Base-by-base conservation (phyloP, 306 rosid species). In the Fragaria vesca region DNA sequence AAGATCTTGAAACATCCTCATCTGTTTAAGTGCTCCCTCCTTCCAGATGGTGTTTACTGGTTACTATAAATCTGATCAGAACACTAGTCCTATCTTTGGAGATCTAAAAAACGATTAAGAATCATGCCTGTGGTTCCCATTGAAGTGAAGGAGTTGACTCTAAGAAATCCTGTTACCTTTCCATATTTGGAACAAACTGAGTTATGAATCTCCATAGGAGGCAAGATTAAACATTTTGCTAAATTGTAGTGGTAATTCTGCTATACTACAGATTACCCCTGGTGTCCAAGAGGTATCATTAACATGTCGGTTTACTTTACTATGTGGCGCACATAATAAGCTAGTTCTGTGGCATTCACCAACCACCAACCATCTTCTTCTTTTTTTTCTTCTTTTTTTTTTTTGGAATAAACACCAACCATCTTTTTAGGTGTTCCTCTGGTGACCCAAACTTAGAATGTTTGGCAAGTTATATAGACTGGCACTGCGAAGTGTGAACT, bases 391-490 rank as follows among this genome's bases (percentile, higher is more conserved):
- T 36, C 24, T 1, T 1, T 7, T 38, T 4, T 38, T 3, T 38
- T 40, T 40, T 40, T 40, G 1, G 45, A 40, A 40, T 40, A 40
- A 5, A 2, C 61, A 32, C 72, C 16, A 28, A 57, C 42, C 42
- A 26, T 10, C 52, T 48, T 50, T 20, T n/a, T 55, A 10, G 36
- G 17, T 30, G n/a, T 21, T 24, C 79, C 68, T 77, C 34, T 36
- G 66, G 9, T 73, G 48, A 46, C n/a, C 46, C 34, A 42, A 40
- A 40, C 36, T 18, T 57, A 40, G 30, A 47, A 75, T 21, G 63
- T 75, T 75, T 75, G 72, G 50, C 47, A 34, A 47, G 63, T 28
- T 75, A 10, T 57, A 18, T 46, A 30, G 52, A 15, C 71, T 67
- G n/a, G 73, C 21, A 12, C 43, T 4, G 51, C 21, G 16, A 9